These are phyloP conservation scores for Mycena citricolor DNA, from an alignment of 1,284 basidiomycete genomes.

Conservation along the genomic window DNA sequence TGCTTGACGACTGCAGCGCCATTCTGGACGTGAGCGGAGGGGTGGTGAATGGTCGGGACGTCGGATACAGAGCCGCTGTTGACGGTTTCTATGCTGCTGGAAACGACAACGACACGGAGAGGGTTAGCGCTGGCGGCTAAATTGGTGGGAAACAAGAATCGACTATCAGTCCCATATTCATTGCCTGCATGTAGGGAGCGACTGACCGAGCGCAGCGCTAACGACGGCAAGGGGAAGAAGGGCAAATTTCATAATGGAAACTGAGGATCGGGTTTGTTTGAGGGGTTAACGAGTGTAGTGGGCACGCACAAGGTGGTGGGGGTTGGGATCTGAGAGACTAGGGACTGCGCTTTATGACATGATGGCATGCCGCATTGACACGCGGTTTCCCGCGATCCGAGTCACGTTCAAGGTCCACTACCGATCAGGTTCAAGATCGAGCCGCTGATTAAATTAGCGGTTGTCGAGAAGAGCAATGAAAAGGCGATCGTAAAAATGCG, in stretches of 20 bases:
- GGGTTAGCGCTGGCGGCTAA: conserved; percentile 30
- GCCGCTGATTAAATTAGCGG: too few species aligned
- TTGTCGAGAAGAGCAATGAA: too few species aligned
- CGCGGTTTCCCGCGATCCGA: too few species aligned
- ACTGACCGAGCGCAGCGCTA: neutral
- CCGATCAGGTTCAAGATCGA: too few species aligned
- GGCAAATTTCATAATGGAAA: conserved; percentile 1
- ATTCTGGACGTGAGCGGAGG: conserved; percentile 8
- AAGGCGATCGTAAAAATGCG: too few species aligned
- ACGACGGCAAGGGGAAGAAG: neutral
- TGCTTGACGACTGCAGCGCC: conserved; percentile 14
- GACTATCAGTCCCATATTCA: neutral
- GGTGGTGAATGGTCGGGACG: neutral
- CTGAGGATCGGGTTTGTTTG: too few species aligned
- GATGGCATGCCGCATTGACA: too few species aligned
- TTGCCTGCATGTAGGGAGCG: neutral
- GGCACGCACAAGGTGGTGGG: too few species aligned
- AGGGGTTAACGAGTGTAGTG: too few species aligned
- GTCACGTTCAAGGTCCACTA: too few species aligned
- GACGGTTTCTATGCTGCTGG: conserved; percentile 27
- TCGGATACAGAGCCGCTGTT: neutral
- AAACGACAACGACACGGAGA: conserved; percentile 35
- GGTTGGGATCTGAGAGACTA: too few species aligned
- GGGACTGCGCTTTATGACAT: too few species aligned
- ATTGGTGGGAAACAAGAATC: neutral